Evolutionary conservation across 108 stramenopile genomes (phyloP).

Genomic region (Fragilaria crotonensis): DNA sequence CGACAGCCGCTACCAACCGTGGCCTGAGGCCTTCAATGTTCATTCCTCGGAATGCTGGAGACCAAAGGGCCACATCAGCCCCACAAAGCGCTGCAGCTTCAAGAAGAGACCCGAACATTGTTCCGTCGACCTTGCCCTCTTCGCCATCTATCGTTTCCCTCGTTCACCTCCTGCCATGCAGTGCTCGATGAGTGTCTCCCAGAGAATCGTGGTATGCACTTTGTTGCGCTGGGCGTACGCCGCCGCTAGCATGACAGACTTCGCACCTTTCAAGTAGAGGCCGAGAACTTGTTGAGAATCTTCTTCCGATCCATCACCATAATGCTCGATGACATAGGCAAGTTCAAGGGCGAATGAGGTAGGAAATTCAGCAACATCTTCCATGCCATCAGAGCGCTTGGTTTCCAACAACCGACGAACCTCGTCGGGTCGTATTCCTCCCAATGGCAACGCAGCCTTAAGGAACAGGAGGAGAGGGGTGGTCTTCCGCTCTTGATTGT

Average conservation of each 20-base stretch:
- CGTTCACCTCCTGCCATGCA: slow-evolving; percentile 34
- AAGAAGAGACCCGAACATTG: slow-evolving; percentile 64
- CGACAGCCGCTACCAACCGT: slow-evolving; percentile 68
- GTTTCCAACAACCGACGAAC: slow-evolving; percentile 43
- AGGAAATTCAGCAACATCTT: slow-evolving; percentile 20
- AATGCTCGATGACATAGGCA: slow-evolving; percentile 73
- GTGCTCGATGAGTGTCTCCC: slow-evolving; percentile 58
- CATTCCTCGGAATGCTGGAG: slow-evolving; percentile 67
- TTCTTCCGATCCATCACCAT: slow-evolving; percentile 34
- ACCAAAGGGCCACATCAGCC: slow-evolving; percentile 66
- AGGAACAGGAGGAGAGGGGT: slow-evolving; percentile 65
- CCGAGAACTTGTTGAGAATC: slow-evolving; percentile 24
- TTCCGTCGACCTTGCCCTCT: slow-evolving; percentile 36
- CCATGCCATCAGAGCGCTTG: slow-evolving; percentile 24
- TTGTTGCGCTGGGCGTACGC: slow-evolving; percentile 59
- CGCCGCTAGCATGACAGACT: slow-evolving; percentile 58
- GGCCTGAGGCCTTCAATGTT: slow-evolving; percentile 73
- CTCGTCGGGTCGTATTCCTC: slow-evolving; percentile 49
- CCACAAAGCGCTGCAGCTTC: slow-evolving; percentile 74
- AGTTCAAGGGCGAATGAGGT: slow-evolving; percentile 67
- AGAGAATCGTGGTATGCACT: slow-evolving; percentile 41
- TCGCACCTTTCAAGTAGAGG: slow-evolving; percentile 59
- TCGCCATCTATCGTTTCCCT: neutral
- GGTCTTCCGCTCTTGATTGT: slow-evolving; percentile 25
- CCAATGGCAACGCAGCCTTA: slow-evolving; percentile 62